A percentile compares a stretch with the other conserved stretches of the same genome.
phyloP scores from a whole-genome alignment of 139 green algal species.

The Chlorella ohadii region DNA sequence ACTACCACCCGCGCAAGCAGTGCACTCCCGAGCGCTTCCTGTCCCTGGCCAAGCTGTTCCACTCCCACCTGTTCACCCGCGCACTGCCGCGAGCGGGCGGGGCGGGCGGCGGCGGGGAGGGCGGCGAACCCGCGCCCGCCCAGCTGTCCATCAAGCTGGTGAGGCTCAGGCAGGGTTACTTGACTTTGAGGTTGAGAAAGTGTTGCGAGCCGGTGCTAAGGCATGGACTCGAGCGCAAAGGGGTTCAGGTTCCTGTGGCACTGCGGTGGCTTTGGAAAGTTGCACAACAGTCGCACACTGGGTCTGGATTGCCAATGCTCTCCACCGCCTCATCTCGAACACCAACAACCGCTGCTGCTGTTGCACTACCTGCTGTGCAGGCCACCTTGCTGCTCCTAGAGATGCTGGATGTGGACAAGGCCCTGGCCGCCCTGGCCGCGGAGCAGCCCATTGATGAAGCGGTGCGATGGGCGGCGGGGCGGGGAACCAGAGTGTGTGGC shows the following conservation, averaged over 20 bases:
- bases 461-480: no score
- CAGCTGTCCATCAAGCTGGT: constrained; percentile 34
- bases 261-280: no score
- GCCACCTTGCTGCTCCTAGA: constrained; percentile 57
- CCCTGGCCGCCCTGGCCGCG: constrained; percentile 24
- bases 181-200: no score
- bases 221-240: no score
- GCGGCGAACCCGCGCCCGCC: not conserved
- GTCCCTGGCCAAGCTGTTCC: constrained; percentile 56
- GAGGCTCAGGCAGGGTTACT: not conserved
- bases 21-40: constrained; percentile 56
- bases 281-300: no score
- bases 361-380: no score
- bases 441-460: not conserved
- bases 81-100: not conserved
- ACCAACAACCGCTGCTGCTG: no score
- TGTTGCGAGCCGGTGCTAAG: no score
- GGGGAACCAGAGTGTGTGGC: no score
- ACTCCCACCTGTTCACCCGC: constrained; percentile 46
- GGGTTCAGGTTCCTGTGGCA: no score
- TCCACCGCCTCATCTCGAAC: no score
- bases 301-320: no score
- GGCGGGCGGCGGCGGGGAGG: not conserved
- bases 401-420: constrained; percentile 56
- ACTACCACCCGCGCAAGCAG: constrained; percentile 54